Percentiles rank a stretch among this genome's conserved stretches.
These are phyloP conservation scores for Alternaria viburni DNA, from an alignment of 2,329 filamentous ascomycete species.

Conservation along the genomic window DNA sequence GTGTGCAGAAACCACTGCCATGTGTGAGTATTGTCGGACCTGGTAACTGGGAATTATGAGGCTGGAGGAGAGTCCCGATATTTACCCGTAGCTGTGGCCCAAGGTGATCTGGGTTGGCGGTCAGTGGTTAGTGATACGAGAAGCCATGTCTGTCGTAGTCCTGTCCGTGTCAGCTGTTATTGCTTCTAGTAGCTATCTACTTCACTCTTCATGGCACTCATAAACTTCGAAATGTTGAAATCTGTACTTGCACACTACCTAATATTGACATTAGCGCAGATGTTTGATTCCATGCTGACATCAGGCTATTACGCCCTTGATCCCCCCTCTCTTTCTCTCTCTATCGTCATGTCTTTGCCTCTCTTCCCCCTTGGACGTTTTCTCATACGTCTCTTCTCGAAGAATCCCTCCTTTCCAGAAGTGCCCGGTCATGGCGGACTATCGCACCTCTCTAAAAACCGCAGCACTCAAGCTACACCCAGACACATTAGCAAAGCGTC, in stretches of 20 bases:
- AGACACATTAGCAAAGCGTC: not conserved
- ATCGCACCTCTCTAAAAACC: not conserved
- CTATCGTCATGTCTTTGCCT: not conserved
- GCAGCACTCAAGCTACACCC: not conserved
- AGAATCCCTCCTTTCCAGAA: not conserved
- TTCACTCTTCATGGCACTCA: not conserved
- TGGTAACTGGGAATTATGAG: not conserved
- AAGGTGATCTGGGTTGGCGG: not conserved
- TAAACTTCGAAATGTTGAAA: not conserved
- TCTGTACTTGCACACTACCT: not conserved
- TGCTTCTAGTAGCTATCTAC: not conserved
- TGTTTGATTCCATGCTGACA: not conserved
- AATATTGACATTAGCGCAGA: not conserved
- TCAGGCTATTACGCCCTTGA: not conserved
- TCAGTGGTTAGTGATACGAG: not conserved
- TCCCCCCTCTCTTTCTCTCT: not conserved
- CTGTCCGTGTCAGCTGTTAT: not conserved
- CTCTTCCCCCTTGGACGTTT: not conserved
- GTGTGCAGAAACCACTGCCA: not conserved
- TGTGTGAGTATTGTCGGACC: not conserved
- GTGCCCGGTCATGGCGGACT: not conserved
- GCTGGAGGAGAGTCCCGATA: not conserved
- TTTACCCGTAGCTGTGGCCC: not conserved
- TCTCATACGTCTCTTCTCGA: not conserved
- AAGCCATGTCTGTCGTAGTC: not conserved